Evolutionary conservation across 768 basidiomycete species (phyloP).

Genomic region (Russula dissimulans): DNA sequence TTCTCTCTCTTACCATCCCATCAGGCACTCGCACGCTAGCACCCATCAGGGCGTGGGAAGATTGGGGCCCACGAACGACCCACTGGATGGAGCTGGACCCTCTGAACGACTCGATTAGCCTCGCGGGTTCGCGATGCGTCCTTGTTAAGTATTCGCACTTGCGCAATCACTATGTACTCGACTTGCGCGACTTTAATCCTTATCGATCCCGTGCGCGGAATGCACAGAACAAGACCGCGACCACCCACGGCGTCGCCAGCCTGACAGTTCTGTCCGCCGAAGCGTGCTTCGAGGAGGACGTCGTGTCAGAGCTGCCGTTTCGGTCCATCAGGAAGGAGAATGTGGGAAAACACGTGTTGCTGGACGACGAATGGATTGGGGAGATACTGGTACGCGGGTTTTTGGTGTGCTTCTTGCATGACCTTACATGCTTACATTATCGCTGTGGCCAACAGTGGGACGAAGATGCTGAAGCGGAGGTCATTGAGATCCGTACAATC

Average conservation of each 20-base stretch:
- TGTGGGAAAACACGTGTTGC: conserved; percentile 2
- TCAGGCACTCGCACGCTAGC: background rate
- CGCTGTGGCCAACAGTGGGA: background rate
- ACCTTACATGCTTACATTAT: background rate
- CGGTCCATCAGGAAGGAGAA: conserved; percentile 8
- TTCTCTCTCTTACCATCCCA: conserved; percentile 1
- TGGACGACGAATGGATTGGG: conserved; percentile 14
- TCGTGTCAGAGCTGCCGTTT: conserved; percentile 10
- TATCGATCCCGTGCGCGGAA: background rate
- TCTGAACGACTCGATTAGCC: conserved; percentile 7
- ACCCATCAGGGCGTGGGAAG: background rate
- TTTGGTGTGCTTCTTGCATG: background rate
- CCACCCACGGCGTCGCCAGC: background rate
- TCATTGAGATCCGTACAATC: conserved; percentile 2
- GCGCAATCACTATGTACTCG: conserved; percentile 1
- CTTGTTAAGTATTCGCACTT: conserved; percentile 11
- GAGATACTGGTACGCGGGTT: conserved; percentile 1
- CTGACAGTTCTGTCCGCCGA: background rate
- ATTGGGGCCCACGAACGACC: conserved; percentile 13
- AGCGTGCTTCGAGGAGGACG: conserved; percentile 10
- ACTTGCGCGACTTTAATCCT: conserved; percentile 10
- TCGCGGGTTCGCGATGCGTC: conserved; percentile 11
- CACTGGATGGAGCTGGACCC: conserved; percentile 16
- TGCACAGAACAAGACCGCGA: background rate
- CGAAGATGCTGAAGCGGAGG: background rate